Conservation (phyloP, 2,329 filamentous ascomycete species). For the Diaporthe capsici region DNA sequence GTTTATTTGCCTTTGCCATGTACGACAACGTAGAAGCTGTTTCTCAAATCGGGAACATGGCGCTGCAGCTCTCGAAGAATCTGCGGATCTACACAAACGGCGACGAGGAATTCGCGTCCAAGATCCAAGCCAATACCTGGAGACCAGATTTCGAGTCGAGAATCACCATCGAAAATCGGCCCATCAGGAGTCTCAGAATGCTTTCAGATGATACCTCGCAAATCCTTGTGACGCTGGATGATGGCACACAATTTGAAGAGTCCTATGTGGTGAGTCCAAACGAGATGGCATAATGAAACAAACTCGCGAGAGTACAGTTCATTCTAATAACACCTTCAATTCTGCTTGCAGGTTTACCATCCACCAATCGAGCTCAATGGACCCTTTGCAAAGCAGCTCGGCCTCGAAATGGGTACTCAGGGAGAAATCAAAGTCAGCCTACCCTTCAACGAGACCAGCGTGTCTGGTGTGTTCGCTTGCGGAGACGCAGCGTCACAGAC, state of each 20-base stretch:
- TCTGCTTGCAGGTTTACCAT: background rate
- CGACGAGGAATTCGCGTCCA: slow-evolving; percentile 10
- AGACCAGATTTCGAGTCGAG: slow-evolving; percentile 34
- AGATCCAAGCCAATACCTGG: background rate
- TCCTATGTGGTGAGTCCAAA: slow-evolving; percentile 25
- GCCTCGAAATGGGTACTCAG: slow-evolving; percentile 16
- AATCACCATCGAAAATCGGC: slow-evolving; percentile 33
- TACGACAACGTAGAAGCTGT: background rate
- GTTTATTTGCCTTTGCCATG: slow-evolving; percentile 49
- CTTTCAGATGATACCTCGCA: slow-evolving; percentile 29
- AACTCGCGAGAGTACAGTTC: background rate
- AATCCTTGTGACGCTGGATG: slow-evolving; percentile 38
- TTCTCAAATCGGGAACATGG: slow-evolving; percentile 31
- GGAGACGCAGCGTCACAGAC: slow-evolving; percentile 37
- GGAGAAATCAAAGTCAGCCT: slow-evolving; percentile 37
- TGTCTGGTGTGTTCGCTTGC: slow-evolving; percentile 37
- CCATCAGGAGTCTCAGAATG: slow-evolving; percentile 37
- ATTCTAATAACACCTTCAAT: background rate
- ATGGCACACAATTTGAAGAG: slow-evolving; percentile 37
- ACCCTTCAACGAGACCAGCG: slow-evolving; percentile 37
- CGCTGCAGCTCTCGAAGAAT: slow-evolving; percentile 34
- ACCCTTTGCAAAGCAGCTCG: slow-evolving; percentile 29
- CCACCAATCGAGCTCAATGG: slow-evolving; percentile 35
- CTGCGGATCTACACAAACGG: slow-evolving; percentile 39
- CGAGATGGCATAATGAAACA: no score